Percentiles rank a stretch among this genome's conserved stretches.
Conservation (phyloP, 495 filamentous ascomycete species). For the Copromyces sp. region DNA sequence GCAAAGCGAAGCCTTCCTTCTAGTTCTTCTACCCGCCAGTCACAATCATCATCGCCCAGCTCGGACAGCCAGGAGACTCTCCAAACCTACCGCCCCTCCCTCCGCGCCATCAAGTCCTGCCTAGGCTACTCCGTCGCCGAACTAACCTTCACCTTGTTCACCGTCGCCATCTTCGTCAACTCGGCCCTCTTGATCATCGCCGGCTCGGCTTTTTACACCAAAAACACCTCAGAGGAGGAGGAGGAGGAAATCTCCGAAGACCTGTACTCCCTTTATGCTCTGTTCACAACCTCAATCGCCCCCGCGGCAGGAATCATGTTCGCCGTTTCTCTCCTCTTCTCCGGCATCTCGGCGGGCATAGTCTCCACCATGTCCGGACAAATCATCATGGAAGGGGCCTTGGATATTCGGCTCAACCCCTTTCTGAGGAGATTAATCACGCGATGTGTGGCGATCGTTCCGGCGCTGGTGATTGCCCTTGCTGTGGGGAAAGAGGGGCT, state of each 20-base stretch:
- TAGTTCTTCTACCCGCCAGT: neutral
- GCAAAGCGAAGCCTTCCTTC: conserved; percentile 2
- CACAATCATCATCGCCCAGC: neutral
- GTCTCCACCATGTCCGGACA: conserved; percentile 52
- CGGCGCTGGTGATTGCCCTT: conserved; percentile 65
- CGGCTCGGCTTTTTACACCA: conserved; percentile 53
- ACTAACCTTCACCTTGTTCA: conserved; percentile 55
- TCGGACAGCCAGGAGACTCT: conserved; percentile 19
- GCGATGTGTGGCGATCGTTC: conserved; percentile 58
- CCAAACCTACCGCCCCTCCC: conserved; percentile 53
- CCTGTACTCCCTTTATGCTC: conserved; percentile 57
- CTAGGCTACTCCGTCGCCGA: conserved; percentile 62
- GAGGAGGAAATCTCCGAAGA: conserved; percentile 31
- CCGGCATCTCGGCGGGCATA: conserved; percentile 44
- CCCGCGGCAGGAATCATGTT: conserved; percentile 49
- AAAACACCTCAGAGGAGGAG: conserved; percentile 7
- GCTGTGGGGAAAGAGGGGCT: conserved; percentile 50
- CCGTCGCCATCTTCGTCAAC: conserved; percentile 73
- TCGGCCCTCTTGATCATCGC: conserved; percentile 71
- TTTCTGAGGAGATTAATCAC: conserved; percentile 44
- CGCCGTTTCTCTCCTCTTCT: conserved; percentile 44
- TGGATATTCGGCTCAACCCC: conserved; percentile 38
- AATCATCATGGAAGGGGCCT: conserved; percentile 48
- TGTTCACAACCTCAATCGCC: conserved; percentile 53
- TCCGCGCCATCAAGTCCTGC: conserved; percentile 58